These are phyloP conservation scores for Deinandra increscens DNA, from an alignment of 129 eudicot species.

Conservation along the genomic window DNA sequence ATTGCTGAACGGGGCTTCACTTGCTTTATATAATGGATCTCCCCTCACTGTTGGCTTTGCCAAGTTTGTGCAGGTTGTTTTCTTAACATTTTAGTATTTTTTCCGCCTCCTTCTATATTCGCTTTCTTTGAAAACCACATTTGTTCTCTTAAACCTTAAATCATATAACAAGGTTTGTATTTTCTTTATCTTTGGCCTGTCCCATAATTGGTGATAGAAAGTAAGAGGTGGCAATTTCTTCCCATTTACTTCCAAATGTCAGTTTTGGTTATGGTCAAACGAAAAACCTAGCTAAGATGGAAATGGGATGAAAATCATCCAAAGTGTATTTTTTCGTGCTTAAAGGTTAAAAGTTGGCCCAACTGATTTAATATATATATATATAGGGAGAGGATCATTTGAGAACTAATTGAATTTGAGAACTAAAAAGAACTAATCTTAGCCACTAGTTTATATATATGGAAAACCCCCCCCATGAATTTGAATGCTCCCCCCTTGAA, in stretches of 20 bases:
- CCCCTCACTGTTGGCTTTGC: conserved; percentile 80
- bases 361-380: neutral
- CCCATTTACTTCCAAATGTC: neutral
- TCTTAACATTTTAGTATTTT: neutral
- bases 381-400: too few relatives aligned
- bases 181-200: conserved; percentile 7
- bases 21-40: conserved; percentile 88
- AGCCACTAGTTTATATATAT: too few relatives aligned
- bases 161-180: neutral
- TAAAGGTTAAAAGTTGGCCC: neutral
- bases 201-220: neutral
- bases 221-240: neutral
- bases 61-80: conserved; percentile 82
- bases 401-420: too few relatives aligned
- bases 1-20: conserved; percentile 68
- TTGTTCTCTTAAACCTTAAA: too few relatives aligned
- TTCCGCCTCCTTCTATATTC: neutral
- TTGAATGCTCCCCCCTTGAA: too few relatives aligned
- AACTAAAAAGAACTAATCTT: too few relatives aligned
- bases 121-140: neutral
- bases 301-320: neutral
- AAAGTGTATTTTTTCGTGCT: neutral
- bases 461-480: too few relatives aligned
- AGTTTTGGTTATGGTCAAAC: neutral
- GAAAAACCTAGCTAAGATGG: neutral